These are phyloP conservation scores for Trichaptum fuscoviolaceum DNA, from an alignment of 768 basidiomycete species.

Conservation along the genomic window DNA sequence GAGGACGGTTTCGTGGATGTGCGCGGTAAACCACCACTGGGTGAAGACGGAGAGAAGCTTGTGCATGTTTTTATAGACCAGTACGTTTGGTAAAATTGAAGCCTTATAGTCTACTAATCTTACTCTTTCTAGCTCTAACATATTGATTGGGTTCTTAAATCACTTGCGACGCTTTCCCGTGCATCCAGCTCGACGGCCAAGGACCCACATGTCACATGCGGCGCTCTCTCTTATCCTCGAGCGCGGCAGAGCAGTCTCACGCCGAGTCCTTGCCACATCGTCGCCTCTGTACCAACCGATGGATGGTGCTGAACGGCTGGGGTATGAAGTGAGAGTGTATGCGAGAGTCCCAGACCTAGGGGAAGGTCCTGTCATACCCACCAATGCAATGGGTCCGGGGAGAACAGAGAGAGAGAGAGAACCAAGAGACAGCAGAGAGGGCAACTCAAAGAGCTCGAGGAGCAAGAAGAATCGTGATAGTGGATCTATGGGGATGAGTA, in stretches of 20 bases:
- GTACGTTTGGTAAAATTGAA: slow-evolving; percentile 23
- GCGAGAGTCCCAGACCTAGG: slow-evolving; percentile 66
- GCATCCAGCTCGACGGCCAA: slow-evolving; percentile 30
- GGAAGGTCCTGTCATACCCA: slow-evolving; percentile 35
- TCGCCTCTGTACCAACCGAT: slow-evolving; percentile 83
- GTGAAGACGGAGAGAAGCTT: slow-evolving; percentile 21
- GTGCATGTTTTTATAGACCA: slow-evolving; percentile 42
- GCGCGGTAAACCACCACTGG: slow-evolving; percentile 20
- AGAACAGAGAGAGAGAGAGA: slow-evolving; percentile 22
- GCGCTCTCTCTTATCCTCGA: slow-evolving; percentile 76
- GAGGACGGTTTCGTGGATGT: slow-evolving; percentile 29
- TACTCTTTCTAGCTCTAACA: slow-evolving; percentile 66
- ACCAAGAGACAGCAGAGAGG: slow-evolving; percentile 16
- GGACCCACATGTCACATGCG: slow-evolving; percentile 64
- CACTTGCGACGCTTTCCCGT: slow-evolving; percentile 56
- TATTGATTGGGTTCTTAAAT: slow-evolving; percentile 76
- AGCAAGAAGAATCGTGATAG: neutral
- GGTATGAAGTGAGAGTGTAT: slow-evolving; percentile 69
- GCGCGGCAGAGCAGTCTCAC: slow-evolving; percentile 69
- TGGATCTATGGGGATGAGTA: neutral
- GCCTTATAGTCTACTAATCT: neutral
- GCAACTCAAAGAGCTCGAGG: slow-evolving; percentile 15
- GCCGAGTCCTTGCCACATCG: slow-evolving; percentile 73
- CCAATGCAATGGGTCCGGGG: slow-evolving; percentile 36
- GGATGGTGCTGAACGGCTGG: slow-evolving; percentile 63